Base-by-base conservation (phyloP, 371 early-diverging fungal genomes). In the Mortierella polycephala region DNA sequence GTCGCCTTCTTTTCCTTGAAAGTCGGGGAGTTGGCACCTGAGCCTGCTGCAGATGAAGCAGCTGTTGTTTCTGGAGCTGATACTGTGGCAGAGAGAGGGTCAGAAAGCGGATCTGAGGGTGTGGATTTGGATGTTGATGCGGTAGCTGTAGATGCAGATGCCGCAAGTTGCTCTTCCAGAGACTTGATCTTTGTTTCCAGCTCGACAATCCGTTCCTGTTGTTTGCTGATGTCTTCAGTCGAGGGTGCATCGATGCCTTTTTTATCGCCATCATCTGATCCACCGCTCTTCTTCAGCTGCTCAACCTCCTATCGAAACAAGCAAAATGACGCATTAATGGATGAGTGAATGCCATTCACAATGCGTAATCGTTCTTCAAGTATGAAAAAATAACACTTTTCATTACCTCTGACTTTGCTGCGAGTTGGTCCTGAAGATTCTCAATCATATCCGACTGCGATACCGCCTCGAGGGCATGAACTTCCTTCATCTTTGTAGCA, bases 371-470 rank as follows among this genome's bases (percentile, higher is more conserved):
- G 30, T 30, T 30, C 30, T 4, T 30, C 30, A 30, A 30, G 30
- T 30, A 30, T 2, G 30, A 30, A 30, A 30, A 30, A 30, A 30
- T 4, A 30, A 30, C 30, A 4, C 4, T 8, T 0, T 8, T 41
- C 41, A 4, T 7, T 77, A 77, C 77, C 68, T 71, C 57, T n/a
- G 68, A 39, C 52, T 71, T 77, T 13, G 72, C 16, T 0, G 62
- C 69, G 21, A 77, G 71, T 44, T 77, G 77, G 10, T 71, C 77
- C 62, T 77, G 77, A 23, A 77, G 69, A 18, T 71, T 77, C 55
- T 77, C 77, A 45, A 77, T 77, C 72, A 71, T 71, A 50, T 77
- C 69, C 30, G 77, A 71, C 44, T 71, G 77, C 10, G 77, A 77
- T 2, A 50, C 45, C 5, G 69, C 56, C 20, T 77, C 72, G 8